phyloP scores from a whole-genome alignment of 2,329 filamentous ascomycete genomes.

The Pezicula neosporulosa region DNA sequence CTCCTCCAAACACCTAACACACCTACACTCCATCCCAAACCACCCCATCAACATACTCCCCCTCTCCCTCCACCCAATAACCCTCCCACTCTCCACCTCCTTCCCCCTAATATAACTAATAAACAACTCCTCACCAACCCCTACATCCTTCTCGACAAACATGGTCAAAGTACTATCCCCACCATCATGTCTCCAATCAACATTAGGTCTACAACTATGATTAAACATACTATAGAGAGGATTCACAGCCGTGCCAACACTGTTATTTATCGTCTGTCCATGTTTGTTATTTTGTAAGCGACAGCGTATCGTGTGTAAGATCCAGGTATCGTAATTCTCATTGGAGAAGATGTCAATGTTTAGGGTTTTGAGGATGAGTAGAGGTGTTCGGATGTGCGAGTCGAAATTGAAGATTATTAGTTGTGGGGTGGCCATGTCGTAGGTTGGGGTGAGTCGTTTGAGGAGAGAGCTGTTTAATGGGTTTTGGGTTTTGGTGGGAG shows the following conservation, averaged over 20 bases:
- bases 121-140: constrained; percentile 20
- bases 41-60: constrained; percentile 15
- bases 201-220: constrained; percentile 30
- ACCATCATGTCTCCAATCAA: constrained; percentile 23
- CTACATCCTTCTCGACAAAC: constrained; percentile 18
- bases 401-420: constrained; percentile 27
- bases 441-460: constrained; percentile 25
- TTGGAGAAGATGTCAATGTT: constrained; percentile 26
- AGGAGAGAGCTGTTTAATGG: constrained; percentile 25
- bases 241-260: constrained; percentile 26
- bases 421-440: constrained; percentile 19
- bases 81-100: constrained; percentile 8
- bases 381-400: constrained; percentile 24
- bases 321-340: constrained; percentile 24
- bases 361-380: constrained; percentile 25
- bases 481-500: constrained; percentile 7
- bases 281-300: constrained; percentile 31
- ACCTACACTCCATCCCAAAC: constrained; percentile 17
- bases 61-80: constrained; percentile 10
- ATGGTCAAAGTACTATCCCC: constrained; percentile 20
- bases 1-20: constrained; percentile 12
- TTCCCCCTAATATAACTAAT: constrained; percentile 21
- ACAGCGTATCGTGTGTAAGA: constrained; percentile 28
- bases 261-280: constrained; percentile 18
- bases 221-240: constrained; percentile 29